Base-by-base conservation (phyloP, 75 land plant genomes). In the Cryptomeria japonica region DNA sequence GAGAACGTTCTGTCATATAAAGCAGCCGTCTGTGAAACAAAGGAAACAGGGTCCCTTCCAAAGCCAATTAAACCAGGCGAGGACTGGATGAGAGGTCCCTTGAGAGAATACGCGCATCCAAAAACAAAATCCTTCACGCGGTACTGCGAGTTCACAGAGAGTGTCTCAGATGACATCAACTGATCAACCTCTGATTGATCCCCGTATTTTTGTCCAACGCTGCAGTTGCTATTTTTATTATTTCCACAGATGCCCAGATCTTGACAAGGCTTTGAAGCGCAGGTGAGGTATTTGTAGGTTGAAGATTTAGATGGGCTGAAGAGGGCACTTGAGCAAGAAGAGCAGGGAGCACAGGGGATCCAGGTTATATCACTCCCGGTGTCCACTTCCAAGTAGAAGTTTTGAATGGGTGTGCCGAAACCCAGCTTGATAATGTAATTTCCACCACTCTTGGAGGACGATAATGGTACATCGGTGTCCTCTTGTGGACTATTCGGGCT, bases 1-100 rank as follows among this genome's bases (percentile, higher is more conserved):
- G 95, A 94, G 88, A 94, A 94, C 51, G 92, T 92, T 86, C 89
- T 88, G 53, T 86, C 73, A 90, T 92, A 93, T 31, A 91, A 86
- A 70, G 10, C 37, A 5, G 86, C 70, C 44, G 91, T 88, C 89
- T 94, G 95, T 37, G 92, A 88, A 16, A 94, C 38, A 10, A 94
- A 86, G 9, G 95, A 93, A 36, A 92, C 83, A 15, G 93, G 90
- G 32, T 94, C 95, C 19, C 94, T 91, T 86, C 93, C 95, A 77
- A 93, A 88, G 53, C 94, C 95, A 77, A 93, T 36, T 22, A 94
- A 89, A 7, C 96, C 96, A 84, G 93, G 93, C 16, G 93, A 72
- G 25, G 93, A 93, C 79, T 13, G 83, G 25, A 64, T 64, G 22
- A 18, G 19, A n/a, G n/a, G n/a, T 15, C 96, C 94, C 0, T 0